Percentiles rank a stretch among this genome's conserved stretches.
Evolutionary conservation across 192 early-diverging fungal genomes (phyloP).

Genomic region (Coemansia guatemalensis): DNA sequence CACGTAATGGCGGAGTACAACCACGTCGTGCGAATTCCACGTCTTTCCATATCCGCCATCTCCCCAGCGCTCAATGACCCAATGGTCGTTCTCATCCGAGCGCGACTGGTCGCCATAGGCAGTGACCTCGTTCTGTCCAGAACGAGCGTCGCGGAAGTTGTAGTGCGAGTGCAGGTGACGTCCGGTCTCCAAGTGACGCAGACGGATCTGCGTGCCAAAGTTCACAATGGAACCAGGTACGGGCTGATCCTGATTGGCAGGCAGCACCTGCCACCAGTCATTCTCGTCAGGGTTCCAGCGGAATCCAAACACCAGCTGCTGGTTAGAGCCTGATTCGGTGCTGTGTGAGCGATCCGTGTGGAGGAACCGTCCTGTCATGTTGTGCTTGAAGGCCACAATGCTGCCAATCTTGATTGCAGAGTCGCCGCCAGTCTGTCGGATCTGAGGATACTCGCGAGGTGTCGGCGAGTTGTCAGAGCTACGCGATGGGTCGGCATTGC

Average conservation of each 20-base stretch:
- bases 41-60: constrained; percentile 48
- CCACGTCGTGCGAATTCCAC: constrained; percentile 50
- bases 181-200: constrained; percentile 55
- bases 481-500: constrained; percentile 38
- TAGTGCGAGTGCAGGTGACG: constrained; percentile 60
- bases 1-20: constrained; percentile 53
- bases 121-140: constrained; percentile 60
- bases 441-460: constrained; percentile 43
- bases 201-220: constrained; percentile 55
- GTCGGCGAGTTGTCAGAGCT: constrained; percentile 46
- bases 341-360: constrained; percentile 45
- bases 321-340: constrained; percentile 55
- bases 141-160: constrained; percentile 43
- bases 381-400: constrained; percentile 59
- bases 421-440: constrained; percentile 33
- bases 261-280: constrained; percentile 58
- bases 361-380: constrained; percentile 56
- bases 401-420: constrained; percentile 47
- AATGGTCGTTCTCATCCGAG: constrained; percentile 61
- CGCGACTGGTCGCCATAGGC: constrained; percentile 52
- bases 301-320: constrained; percentile 58
- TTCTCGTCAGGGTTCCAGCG: constrained; percentile 47
- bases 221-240: constrained; percentile 43
- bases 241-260: constrained; percentile 44
- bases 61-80: constrained; percentile 56